phyloP scores from a whole-genome alignment of 495 filamentous ascomycete species.

The Aspergillus conjunctus region DNA sequence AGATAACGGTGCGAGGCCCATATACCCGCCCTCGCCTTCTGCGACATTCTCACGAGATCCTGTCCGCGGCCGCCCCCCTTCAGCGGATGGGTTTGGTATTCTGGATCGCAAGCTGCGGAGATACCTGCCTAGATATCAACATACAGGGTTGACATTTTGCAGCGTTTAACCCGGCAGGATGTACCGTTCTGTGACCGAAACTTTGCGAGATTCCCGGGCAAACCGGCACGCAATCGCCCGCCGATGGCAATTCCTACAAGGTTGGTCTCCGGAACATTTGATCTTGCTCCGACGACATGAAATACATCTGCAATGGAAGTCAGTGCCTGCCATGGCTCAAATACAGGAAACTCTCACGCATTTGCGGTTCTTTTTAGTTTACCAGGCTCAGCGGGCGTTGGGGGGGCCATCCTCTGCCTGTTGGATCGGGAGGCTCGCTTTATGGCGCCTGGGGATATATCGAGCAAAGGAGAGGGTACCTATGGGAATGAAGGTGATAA shows the following conservation, averaged over 20 bases:
- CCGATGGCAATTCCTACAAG: slow-evolving; percentile 35
- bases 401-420: neutral
- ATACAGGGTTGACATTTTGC: no score
- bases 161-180: neutral
- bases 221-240: slow-evolving; percentile 29
- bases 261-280: slow-evolving; percentile 37
- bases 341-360: slow-evolving; percentile 15
- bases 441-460: neutral
- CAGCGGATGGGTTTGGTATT: neutral
- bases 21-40: neutral
- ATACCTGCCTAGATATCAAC: slow-evolving; percentile 16
- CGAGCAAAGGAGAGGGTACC: neutral
- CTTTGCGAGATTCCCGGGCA: slow-evolving; percentile 23
- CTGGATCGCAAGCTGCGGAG: slow-evolving; percentile 19
- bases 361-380: slow-evolving; percentile 22
- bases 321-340: neutral
- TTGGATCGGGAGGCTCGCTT: neutral
- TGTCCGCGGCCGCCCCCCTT: neutral
- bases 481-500: neutral
- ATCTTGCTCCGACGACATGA: slow-evolving; percentile 43
- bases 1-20: neutral
- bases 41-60: neutral
- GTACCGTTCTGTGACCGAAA: slow-evolving; percentile 30
- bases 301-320: slow-evolving; percentile 26
- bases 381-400: slow-evolving; percentile 10